phyloP scores from a whole-genome alignment of 1,284 basidiomycete species.

The Cronartium ribicola region DNA sequence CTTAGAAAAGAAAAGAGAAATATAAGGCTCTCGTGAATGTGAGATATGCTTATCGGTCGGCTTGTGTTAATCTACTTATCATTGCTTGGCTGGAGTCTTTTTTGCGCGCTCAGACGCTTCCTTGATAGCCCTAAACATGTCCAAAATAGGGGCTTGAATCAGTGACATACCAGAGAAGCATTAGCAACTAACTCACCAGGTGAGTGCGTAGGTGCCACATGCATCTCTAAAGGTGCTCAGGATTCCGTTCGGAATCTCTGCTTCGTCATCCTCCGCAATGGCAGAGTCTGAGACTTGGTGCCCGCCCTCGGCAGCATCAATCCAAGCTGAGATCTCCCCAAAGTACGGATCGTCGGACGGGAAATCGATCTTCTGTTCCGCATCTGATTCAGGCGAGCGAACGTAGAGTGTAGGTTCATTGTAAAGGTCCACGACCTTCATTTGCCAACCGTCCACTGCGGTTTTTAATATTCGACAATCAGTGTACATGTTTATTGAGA shows the following conservation, averaged over 20 bases:
- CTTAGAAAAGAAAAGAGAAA: too few relatives aligned
- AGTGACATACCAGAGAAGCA: neutral
- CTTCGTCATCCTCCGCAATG: conserved; percentile 13
- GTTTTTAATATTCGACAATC: conserved; percentile 53
- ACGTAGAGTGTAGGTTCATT: conserved; percentile 71
- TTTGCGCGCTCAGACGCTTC: conserved; percentile 46
- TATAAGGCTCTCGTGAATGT: too few relatives aligned
- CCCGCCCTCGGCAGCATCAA: conserved; percentile 55
- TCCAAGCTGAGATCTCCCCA: conserved; percentile 12
- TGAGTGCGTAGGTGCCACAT: conserved; percentile 40
- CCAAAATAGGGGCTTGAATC: neutral
- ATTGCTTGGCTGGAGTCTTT: conserved; percentile 42
- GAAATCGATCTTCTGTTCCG: conserved; percentile 55
- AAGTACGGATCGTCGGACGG: conserved; percentile 11
- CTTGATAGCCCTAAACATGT: conserved; percentile 46
- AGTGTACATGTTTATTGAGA: neutral
- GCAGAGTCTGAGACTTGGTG: conserved; percentile 59
- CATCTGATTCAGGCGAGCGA: conserved; percentile 76
- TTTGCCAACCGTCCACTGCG: conserved; percentile 72
- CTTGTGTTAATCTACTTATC: neutral
- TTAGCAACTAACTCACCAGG: conserved; percentile 11
- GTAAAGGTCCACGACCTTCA: conserved; percentile 77
- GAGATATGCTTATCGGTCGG: too few relatives aligned
- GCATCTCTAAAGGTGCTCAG: conserved; percentile 34
- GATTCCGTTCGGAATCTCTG: conserved; percentile 30